phyloP scores from a whole-genome alignment of 192 early-diverging fungal species.

The Geranomyces variabilis region DNA sequence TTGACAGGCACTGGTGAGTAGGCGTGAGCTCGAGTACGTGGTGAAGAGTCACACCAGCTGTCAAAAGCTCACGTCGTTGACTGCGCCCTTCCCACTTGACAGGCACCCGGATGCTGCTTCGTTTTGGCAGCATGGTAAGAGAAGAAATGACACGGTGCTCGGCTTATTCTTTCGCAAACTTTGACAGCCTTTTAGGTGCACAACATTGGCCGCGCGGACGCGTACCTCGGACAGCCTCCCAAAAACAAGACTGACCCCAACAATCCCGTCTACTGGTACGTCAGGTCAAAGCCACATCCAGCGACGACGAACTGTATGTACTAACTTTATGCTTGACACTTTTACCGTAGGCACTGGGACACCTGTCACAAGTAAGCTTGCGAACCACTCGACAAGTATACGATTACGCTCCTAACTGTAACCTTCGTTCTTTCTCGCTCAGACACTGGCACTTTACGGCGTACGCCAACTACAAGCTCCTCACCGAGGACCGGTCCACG shows the following conservation, averaged over 20 bases:
- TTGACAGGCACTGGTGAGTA: conserved; percentile 25
- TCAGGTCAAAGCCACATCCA: no score
- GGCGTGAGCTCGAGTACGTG: neutral
- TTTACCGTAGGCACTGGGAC: conserved; percentile 30
- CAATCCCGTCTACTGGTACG: conserved; percentile 29
- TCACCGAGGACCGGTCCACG: conserved; percentile 1
- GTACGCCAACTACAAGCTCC: conserved; percentile 41
- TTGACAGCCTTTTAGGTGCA: conserved; percentile 14
- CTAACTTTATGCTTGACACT: no score
- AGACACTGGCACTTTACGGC: conserved; percentile 47
- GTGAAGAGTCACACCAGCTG: no score
- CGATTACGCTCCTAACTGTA: no score
- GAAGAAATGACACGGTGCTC: neutral
- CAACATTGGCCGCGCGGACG: conserved; percentile 37
- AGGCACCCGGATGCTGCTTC: conserved; percentile 31
- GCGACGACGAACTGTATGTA: no score
- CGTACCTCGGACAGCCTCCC: conserved; percentile 37
- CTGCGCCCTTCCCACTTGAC: no score
- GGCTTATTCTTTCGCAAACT: neutral
- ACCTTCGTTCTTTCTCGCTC: conserved; percentile 2
- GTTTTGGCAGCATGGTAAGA: conserved; percentile 31
- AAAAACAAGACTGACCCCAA: conserved; percentile 7
- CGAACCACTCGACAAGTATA: no score
- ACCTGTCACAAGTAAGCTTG: conserved; percentile 34
- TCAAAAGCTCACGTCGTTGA: no score